These are phyloP conservation scores for Babesia caballi DNA, from an alignment of 169 alveolate species.

Conservation along the genomic window DNA sequence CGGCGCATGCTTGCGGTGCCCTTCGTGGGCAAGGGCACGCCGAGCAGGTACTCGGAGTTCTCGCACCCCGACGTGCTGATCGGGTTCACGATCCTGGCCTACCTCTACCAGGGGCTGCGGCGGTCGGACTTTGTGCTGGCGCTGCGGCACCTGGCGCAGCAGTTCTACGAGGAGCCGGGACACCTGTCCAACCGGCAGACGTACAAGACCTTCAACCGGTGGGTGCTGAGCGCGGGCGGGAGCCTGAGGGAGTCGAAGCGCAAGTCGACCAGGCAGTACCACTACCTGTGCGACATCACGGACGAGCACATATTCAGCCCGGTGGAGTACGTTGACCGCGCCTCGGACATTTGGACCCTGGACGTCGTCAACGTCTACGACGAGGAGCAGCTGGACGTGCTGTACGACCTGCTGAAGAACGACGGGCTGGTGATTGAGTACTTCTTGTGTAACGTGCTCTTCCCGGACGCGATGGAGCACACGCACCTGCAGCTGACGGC, in stretches of 20 bases:
- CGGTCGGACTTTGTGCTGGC: constrained; percentile 77
- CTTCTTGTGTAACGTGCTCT: constrained; percentile 74
- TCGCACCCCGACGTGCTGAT: constrained; percentile 90
- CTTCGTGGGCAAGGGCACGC: constrained; percentile 90
- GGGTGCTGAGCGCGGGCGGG: constrained; percentile 65
- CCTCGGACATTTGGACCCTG: constrained; percentile 56
- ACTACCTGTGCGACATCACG: constrained; percentile 23
- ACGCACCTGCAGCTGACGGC: constrained; percentile 83
- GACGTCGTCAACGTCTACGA: constrained; percentile 82
- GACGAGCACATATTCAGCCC: constrained; percentile 17
- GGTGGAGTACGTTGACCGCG: constrained; percentile 29
- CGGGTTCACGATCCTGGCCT: constrained; percentile 84
- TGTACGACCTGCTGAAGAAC: constrained; percentile 64
- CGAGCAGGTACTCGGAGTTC: constrained; percentile 87
- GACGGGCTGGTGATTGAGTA: constrained; percentile 79
- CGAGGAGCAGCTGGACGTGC: constrained; percentile 69
- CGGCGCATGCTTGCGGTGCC: constrained; percentile 89
- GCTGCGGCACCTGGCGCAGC: constrained; percentile 68
- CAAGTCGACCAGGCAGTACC: constrained; percentile 38
- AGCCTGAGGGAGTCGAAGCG: constrained; percentile 32
- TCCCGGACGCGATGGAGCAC: constrained; percentile 83
- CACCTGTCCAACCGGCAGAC: constrained; percentile 14
- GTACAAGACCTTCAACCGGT: constrained; percentile 45
- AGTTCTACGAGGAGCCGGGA: constrained; percentile 68
- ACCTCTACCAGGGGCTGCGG: constrained; percentile 86